Evolutionary conservation across 1,284 basidiomycete species (phyloP), one percentile per base, ranked within the genome.

Genomic region (Irpex sp.): DNA sequence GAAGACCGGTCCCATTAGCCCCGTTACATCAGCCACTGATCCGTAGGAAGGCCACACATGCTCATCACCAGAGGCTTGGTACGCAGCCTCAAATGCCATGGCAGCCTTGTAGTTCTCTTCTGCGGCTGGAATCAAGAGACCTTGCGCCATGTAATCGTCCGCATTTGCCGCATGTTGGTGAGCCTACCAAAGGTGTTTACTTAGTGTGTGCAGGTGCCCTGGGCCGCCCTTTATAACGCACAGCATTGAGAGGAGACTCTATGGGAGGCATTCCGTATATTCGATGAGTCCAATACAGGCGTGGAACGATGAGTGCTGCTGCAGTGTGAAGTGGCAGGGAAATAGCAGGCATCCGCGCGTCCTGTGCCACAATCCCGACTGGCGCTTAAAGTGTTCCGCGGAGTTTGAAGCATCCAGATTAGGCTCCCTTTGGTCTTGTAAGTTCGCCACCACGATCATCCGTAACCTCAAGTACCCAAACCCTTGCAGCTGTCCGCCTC

Each of bases 81-180:
- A 80, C 64, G 90, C 89, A 54, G 83, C 82, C 63, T 82, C 75
- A 71, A 91, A 93, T 2, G 88, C 86, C 63, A 87, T 85, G 17
- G 91, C 90, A 37, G 91, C 90, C 71, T 87, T 88, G 66, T 78
- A 73, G 62, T 85, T 83, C 63, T 84, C 80, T 63, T 91, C 86
- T 38, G 85, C 80, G 5, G 92, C 89, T 49, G 84, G 84, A 38
- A 91, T 82, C 62, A 91, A 80, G 3, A 90, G 76, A 9, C 89
- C 89, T 64, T 84, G 82, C 11, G 79, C 79, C 49, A 82, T 71
- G 70, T 82, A 82, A 63, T 92, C 89, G 64, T 93, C 89, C 34
- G 91, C 91, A 70, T 88, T 89, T 19, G 86, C 86, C 62, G 89
- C 88, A 75, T 92, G 89, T 70, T 90, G 87, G 73, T 93, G 89